phyloP scores from a whole-genome alignment of 352 stramenopile genomes.

The Globisporangium radiosum region DNA sequence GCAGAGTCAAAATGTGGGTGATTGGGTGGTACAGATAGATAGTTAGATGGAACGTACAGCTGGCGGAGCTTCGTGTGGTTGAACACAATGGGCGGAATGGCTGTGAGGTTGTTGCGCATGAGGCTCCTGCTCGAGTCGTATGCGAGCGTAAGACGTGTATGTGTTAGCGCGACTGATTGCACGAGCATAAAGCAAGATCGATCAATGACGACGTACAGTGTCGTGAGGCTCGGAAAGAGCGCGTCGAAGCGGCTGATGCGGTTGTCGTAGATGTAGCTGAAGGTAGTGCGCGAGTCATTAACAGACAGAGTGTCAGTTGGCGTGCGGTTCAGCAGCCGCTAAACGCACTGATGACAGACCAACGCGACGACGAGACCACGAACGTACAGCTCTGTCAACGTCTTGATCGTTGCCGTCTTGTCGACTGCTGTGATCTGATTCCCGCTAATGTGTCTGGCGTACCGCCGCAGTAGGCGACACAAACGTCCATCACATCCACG shows the following conservation, averaged over 20 bases:
- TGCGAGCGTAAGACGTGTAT: neutral
- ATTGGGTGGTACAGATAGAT: too few species aligned
- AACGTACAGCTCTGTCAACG: too few species aligned
- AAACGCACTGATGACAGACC: neutral
- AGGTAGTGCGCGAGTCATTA: too few species aligned
- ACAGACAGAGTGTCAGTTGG: too few species aligned
- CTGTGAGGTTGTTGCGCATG: conserved; percentile 19
- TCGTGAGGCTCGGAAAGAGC: conserved; percentile 15
- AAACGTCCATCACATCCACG: neutral
- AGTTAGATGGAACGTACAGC: conserved; percentile 7
- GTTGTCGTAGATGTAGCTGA: neutral
- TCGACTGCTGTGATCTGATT: conserved; percentile 1
- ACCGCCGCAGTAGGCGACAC: too few species aligned
- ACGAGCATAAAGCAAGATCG: neutral
- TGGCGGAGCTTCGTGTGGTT: conserved; percentile 15
- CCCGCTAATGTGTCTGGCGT: neutral
- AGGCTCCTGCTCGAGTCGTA: conserved; percentile 10
- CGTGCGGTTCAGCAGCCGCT: too few species aligned
- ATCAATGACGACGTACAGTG: conserved; percentile 14
- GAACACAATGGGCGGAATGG: conserved; percentile 21
- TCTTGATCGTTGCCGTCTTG: neutral
- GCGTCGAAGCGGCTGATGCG: conserved; percentile 5
- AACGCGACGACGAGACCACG: neutral
- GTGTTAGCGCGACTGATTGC: neutral
- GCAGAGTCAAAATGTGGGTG: too few species aligned